Percentiles rank a stretch among this genome's conserved stretches.
phyloP scores from a whole-genome alignment of 2,329 filamentous ascomycete genomes.

The Aspergillus viridinutans region DNA sequence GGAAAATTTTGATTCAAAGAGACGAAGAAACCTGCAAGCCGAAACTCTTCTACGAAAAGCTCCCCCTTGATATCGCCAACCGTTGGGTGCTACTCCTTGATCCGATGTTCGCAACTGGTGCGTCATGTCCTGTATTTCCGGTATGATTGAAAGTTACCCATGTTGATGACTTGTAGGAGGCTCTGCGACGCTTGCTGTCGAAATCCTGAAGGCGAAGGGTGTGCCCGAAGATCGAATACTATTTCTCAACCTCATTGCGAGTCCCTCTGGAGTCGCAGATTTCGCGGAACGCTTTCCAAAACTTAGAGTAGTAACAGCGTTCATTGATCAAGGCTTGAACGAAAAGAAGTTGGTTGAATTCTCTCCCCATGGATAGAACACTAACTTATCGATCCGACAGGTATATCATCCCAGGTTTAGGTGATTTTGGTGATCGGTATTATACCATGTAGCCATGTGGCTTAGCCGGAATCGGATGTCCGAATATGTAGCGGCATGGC shows the following conservation, averaged over 20 bases:
- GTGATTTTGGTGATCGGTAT: constrained; percentile 93
- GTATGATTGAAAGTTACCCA: not conserved
- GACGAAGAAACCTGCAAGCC: constrained; percentile 92
- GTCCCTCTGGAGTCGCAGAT: constrained; percentile 82
- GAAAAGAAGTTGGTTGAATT: constrained; percentile 78
- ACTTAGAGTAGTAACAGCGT: constrained; percentile 87
- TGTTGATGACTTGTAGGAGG: constrained; percentile 58
- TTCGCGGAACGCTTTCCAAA: constrained; percentile 88
- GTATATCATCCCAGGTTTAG: constrained; percentile 90
- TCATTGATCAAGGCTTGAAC: constrained; percentile 92
- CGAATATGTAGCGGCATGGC: not conserved
- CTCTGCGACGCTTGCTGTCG: constrained; percentile 93
- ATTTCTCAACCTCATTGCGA: constrained; percentile 97
- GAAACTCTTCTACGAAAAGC: constrained; percentile 95
- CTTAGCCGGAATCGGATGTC: not conserved
- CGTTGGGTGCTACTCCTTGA: constrained; percentile 92
- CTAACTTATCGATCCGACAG: constrained; percentile 46
- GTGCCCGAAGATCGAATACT: constrained; percentile 93
- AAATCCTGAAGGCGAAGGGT: constrained; percentile 82
- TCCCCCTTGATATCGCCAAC: constrained; percentile 86
- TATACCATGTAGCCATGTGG: constrained; percentile 67
- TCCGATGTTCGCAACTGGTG: constrained; percentile 98
- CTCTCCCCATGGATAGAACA: not conserved
- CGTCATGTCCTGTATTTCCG: not conserved
- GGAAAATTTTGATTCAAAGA: constrained; percentile 95